Evolutionary conservation across 495 filamentous ascomycete genomes (phyloP).

Genomic region (Umbilicaria muhlenbergii): DNA sequence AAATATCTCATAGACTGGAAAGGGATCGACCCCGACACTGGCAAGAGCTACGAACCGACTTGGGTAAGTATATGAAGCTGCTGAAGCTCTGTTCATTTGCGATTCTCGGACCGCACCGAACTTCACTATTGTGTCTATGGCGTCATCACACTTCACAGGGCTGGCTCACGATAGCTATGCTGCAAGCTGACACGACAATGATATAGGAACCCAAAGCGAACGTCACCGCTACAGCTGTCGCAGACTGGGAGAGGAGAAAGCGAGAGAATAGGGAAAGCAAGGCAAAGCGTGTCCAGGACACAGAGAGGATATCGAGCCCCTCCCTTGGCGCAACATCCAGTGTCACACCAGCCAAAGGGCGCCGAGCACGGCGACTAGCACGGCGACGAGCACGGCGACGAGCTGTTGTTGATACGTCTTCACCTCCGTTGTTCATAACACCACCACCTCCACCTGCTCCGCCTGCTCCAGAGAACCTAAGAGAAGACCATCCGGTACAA

Average conservation of each 20-base stretch:
- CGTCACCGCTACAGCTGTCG: constrained; percentile 20
- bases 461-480: no score
- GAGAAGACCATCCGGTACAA: background rate
- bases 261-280: background rate
- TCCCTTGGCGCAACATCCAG: background rate
- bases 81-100: background rate
- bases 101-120: background rate
- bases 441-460: no score
- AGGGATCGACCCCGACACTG: constrained; percentile 15
- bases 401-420: background rate
- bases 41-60: constrained; percentile 19
- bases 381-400: background rate
- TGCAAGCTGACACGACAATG: background rate
- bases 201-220: constrained; percentile 26
- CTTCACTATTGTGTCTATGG: background rate
- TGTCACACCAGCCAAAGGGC: background rate
- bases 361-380: background rate
- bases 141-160: background rate
- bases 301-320: background rate
- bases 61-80: constrained; percentile 20
- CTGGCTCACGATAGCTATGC: background rate
- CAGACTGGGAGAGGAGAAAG: constrained; percentile 20
- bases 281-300: background rate
- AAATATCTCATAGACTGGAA: constrained; percentile 29
- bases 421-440: background rate